These are phyloP conservation scores for Linum trigynum DNA, from an alignment of 345 rosid species.

Conservation along the genomic window DNA sequence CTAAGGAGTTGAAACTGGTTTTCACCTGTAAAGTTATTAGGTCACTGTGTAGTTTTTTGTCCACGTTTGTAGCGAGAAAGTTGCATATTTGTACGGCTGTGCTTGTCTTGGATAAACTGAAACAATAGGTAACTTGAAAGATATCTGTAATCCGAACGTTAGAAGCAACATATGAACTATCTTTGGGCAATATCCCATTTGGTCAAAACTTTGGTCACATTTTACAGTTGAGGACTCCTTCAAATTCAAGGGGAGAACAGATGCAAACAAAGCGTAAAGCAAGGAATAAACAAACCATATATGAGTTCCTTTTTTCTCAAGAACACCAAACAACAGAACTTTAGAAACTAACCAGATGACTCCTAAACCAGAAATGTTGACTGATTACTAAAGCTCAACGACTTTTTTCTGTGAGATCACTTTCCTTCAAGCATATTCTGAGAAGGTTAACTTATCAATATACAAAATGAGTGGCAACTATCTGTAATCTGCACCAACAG, in stretches of 20 bases:
- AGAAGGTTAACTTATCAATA: neutral
- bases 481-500: conserved; percentile 83
- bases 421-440: neutral
- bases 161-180: neutral
- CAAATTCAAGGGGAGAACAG: neutral
- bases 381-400: no score
- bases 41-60: neutral
- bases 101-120: no score
- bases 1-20: neutral
- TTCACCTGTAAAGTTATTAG: neutral
- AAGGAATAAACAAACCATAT: neutral
- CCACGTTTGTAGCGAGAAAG: neutral
- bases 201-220: neutral
- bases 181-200: neutral
- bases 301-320: neutral
- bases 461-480: conserved; percentile 10
- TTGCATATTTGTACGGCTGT: neutral
- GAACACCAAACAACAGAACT: neutral
- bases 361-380: no score
- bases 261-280: neutral
- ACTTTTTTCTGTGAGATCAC: neutral
- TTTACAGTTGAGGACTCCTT: neutral
- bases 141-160: neutral
- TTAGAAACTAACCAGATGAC: neutral
- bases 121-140: no score